A percentile compares a stretch with the other conserved stretches of the same genome.
Evolutionary conservation across 2,329 filamentous ascomycete species (phyloP).

Genomic region (Colletotrichum paranaense): DNA sequence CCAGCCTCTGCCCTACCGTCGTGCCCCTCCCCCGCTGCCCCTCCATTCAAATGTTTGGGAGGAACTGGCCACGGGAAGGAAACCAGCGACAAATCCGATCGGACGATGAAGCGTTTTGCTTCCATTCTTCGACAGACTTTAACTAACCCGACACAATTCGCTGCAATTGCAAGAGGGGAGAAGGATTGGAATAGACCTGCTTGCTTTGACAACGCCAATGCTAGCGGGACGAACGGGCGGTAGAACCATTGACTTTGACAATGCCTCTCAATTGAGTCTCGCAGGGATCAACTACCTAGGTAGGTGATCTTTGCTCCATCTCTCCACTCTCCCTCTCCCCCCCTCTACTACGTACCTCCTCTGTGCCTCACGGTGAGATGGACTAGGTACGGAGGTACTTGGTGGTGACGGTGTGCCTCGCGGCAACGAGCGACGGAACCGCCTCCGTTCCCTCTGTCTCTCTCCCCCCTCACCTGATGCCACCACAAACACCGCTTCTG

Average conservation of each 20-base stretch:
- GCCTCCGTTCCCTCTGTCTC: neutral
- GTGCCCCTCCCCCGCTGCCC: conserved; percentile 20
- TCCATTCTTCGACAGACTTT: neutral
- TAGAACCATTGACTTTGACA: neutral
- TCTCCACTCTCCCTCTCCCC: too few relatives aligned
- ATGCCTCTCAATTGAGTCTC: conserved; percentile 6
- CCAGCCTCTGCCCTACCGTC: neutral
- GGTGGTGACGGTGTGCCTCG: neutral
- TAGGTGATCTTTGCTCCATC: neutral
- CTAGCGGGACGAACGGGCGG: neutral
- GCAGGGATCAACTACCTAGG: neutral
- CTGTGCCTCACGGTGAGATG: neutral
- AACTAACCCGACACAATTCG: neutral
- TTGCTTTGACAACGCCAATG: neutral
- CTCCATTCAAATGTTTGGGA: neutral
- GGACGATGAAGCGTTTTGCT: neutral
- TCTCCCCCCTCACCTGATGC: neutral
- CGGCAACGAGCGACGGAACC: neutral
- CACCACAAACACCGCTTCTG: neutral
- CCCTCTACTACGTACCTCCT: too few relatives aligned
- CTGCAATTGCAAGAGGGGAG: neutral
- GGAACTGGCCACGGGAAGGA: too few relatives aligned
- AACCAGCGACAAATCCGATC: too few relatives aligned
- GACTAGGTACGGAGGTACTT: neutral
- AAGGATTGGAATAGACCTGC: neutral